These are phyloP conservation scores for Termitomyces sp. DNA, from an alignment of 1,284 basidiomycete species.

Conservation along the genomic window DNA sequence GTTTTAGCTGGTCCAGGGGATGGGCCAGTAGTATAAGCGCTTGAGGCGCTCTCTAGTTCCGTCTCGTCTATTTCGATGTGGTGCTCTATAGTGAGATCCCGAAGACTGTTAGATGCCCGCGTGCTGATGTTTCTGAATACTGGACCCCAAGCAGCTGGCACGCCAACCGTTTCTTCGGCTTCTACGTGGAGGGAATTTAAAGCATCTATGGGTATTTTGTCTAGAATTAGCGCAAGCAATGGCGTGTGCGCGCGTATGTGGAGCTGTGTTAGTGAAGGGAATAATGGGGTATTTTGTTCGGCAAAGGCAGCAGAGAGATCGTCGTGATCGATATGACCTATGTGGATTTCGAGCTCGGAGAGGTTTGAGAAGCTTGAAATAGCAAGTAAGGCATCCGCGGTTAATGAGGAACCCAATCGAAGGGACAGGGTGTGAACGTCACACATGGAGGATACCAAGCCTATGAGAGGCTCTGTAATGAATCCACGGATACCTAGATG, in stretches of 20 bases:
- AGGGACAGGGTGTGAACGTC: conserved; percentile 40
- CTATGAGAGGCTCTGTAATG: conserved; percentile 32
- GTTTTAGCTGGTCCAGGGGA: conserved; percentile 10
- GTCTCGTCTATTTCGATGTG: conserved; percentile 28
- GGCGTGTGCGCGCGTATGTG: conserved; percentile 37
- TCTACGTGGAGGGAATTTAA: conserved; percentile 40
- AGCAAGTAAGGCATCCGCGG: conserved; percentile 33
- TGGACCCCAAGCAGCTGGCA: conserved; percentile 30
- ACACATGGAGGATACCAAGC: conserved; percentile 31
- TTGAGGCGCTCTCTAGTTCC: conserved; percentile 16
- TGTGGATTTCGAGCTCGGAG: conserved; percentile 43
- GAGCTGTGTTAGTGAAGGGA: conserved; percentile 40
- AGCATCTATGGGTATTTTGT: conserved; percentile 24
- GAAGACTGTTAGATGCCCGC: conserved; percentile 32
- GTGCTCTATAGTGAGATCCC: conserved; percentile 42
- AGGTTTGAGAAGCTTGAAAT: conserved; percentile 40
- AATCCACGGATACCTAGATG: conserved; percentile 43
- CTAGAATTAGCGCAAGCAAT: conserved; percentile 34
- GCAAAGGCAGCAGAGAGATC: conserved; percentile 21
- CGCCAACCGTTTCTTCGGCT: conserved; percentile 30
- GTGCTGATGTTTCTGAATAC: conserved; percentile 34
- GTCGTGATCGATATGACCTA: conserved; percentile 34
- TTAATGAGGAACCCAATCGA: conserved; percentile 37
- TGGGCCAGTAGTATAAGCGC: conserved; percentile 11
- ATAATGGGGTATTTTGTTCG: conserved; percentile 19